Conservation (phyloP, 129 eudicot species). For the Kitagawia praeruptora region DNA sequence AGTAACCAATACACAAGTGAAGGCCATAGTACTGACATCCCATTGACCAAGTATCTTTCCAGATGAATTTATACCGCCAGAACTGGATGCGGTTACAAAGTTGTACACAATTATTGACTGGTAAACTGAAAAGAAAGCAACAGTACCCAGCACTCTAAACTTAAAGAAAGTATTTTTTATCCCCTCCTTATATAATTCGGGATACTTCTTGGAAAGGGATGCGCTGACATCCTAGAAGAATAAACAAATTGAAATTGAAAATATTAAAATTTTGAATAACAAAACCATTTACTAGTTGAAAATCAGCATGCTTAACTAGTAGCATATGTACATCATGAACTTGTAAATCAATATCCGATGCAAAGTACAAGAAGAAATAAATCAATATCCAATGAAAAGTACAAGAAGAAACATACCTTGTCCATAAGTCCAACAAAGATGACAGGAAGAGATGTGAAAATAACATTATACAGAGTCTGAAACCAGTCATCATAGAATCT, state of each 20-base stretch:
- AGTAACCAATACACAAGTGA: slow-evolving; percentile 77
- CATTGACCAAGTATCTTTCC: slow-evolving; percentile 91
- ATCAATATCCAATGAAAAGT: background rate
- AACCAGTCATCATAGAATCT: slow-evolving; percentile 96
- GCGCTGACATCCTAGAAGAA: slow-evolving; percentile 82
- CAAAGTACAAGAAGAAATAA: background rate
- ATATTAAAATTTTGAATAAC: background rate
- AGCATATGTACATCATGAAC: background rate
- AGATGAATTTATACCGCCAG: slow-evolving; percentile 52
- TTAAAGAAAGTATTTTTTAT: slow-evolving; percentile 64
- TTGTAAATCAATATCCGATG: background rate
- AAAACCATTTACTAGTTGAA: background rate
- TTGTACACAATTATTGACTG: slow-evolving; percentile 80
- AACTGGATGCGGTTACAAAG: slow-evolving; percentile 57
- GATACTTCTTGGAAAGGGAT: slow-evolving; percentile 87
- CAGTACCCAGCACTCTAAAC: slow-evolving; percentile 77
- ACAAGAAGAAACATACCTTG: slow-evolving; percentile 36
- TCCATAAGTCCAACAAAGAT: slow-evolving; percentile 84
- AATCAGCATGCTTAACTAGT: background rate
- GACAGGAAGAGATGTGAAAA: slow-evolving; percentile 92
- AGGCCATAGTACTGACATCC: slow-evolving; percentile 91
- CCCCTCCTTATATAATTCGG: slow-evolving; percentile 86
- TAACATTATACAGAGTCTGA: slow-evolving; percentile 90
- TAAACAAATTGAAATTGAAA: background rate
- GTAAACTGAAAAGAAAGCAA: slow-evolving; percentile 79